Evolutionary conservation across 768 basidiomycete species (phyloP).

Genomic region (Rhodocollybia butyracea): DNA sequence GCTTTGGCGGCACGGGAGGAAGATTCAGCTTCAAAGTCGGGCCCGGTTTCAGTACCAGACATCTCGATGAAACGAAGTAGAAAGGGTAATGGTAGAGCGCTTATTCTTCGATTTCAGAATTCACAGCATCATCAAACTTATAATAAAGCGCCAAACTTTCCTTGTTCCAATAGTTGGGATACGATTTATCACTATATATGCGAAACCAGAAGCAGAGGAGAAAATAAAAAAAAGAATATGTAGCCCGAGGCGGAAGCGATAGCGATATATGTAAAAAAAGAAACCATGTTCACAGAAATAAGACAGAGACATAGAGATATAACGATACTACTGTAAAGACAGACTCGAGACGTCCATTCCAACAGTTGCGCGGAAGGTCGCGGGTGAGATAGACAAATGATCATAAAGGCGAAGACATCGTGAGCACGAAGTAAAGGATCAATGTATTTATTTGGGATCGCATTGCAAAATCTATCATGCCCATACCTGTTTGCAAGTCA

Average conservation of each 20-base stretch:
- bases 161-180: constrained; percentile 20
- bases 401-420: constrained; percentile 31
- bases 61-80: constrained; percentile 20
- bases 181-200: constrained; percentile 49
- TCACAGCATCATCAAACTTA: not conserved
- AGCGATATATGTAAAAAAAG: constrained; percentile 30
- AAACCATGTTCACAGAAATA: constrained; percentile 15
- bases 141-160: constrained; percentile 14
- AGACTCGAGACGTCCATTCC: constrained; percentile 54
- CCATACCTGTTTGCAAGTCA: constrained; percentile 61
- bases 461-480: constrained; percentile 46
- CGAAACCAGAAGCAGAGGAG: constrained; percentile 31
- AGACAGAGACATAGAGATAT: constrained; percentile 17
- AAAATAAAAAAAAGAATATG: constrained; percentile 26
- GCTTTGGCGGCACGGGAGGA: constrained; percentile 77
- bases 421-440: constrained; percentile 12
- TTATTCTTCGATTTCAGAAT: too few species aligned
- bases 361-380: constrained; percentile 35
- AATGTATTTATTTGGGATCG: constrained; percentile 14
- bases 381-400: constrained; percentile 48
- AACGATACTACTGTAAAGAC: constrained; percentile 50
- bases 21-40: too few species aligned
- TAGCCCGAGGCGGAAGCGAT: constrained; percentile 28
- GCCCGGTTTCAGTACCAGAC: constrained; percentile 80
- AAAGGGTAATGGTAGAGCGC: constrained; percentile 2